Conservation (phyloP, 2,329 filamentous ascomycete genomes). For the Hirsutella minnesotensis region DNA sequence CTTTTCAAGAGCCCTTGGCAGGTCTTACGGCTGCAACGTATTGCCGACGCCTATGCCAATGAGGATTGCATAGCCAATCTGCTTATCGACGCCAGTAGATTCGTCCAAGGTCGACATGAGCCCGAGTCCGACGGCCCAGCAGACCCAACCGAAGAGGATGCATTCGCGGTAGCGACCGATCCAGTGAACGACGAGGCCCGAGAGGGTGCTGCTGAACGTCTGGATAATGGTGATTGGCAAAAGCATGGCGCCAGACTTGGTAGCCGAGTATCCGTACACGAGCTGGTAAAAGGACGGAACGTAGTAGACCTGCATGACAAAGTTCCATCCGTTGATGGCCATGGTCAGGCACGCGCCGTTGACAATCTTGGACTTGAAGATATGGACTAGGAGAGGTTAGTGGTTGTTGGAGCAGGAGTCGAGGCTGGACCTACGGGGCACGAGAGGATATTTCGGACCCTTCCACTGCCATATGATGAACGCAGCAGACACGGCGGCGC, state of each 20-base stretch:
- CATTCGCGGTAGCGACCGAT: constrained; percentile 39
- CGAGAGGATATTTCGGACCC: constrained; percentile 33
- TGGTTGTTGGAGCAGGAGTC: background rate
- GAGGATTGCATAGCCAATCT: constrained; percentile 40
- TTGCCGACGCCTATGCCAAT: constrained; percentile 40
- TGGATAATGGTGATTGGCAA: constrained; percentile 31
- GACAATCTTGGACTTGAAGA: constrained; percentile 41
- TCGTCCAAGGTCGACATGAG: constrained; percentile 39
- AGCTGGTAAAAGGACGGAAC: constrained; percentile 35
- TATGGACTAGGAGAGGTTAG: constrained; percentile 25
- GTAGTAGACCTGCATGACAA: constrained; percentile 42
- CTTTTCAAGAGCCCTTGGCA: background rate
- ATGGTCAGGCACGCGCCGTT: constrained; percentile 44
- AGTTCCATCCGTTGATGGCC: constrained; percentile 49
- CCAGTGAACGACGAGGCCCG: constrained; percentile 40
- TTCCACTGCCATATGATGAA: constrained; percentile 44
- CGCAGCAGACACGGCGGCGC: constrained; percentile 28
- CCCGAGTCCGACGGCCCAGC: constrained; percentile 39
- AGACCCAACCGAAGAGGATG: constrained; percentile 40
- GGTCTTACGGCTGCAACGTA: constrained; percentile 33
- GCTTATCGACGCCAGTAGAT: constrained; percentile 34
- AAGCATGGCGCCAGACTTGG: constrained; percentile 28
- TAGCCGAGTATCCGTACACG: constrained; percentile 29
- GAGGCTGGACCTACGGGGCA: constrained; percentile 23
- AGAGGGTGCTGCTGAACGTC: constrained; percentile 34